A percentile compares a stretch with the other conserved stretches of the same genome.
Conservation (phyloP, 2,329 filamentous ascomycete species). For the Elsinoe ampelina region DNA sequence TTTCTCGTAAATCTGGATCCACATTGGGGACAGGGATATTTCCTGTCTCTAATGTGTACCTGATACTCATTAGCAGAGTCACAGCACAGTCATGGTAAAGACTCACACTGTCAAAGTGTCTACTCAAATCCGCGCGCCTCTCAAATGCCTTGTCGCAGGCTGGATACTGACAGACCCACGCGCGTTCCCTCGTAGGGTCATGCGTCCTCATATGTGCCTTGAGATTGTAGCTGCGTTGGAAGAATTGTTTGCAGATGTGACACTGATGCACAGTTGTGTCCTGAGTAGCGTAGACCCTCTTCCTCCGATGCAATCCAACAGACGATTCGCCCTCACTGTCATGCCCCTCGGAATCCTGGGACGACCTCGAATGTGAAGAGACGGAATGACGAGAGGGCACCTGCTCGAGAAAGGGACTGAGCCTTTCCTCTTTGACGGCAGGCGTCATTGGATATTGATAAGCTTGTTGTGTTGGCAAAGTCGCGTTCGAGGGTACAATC, state of each 20-base stretch:
- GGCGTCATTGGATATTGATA: conserved; percentile 4
- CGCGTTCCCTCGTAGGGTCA: conserved; percentile 61
- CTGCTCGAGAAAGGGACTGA: background rate
- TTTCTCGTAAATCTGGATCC: conserved; percentile 65
- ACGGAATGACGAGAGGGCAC: background rate
- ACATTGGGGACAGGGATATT: conserved; percentile 63
- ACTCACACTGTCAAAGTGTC: conserved; percentile 47
- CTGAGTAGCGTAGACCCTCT: conserved; percentile 34
- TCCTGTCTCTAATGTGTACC: conserved; percentile 66
- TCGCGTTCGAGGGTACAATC: background rate
- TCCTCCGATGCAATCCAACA: conserved; percentile 15
- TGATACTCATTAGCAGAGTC: conserved; percentile 41
- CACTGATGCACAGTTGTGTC: conserved; percentile 67
- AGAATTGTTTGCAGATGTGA: conserved; percentile 65
- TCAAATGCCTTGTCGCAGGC: conserved; percentile 70
- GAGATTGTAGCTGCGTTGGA: conserved; percentile 77
- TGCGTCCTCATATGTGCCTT: conserved; percentile 81
- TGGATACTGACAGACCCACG: conserved; percentile 55
- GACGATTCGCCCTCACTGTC: background rate
- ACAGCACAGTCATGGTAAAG: background rate
- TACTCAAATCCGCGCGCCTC: conserved; percentile 65
- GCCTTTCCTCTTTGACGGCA: background rate
- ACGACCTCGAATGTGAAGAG: conserved; percentile 2
- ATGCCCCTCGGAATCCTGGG: background rate
- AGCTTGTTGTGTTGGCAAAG: background rate